Evolutionary conservation across 73 alveolate genomes (phyloP), one percentile per base, ranked within the genome.

Genomic region (Paramecium primaurelia): DNA sequence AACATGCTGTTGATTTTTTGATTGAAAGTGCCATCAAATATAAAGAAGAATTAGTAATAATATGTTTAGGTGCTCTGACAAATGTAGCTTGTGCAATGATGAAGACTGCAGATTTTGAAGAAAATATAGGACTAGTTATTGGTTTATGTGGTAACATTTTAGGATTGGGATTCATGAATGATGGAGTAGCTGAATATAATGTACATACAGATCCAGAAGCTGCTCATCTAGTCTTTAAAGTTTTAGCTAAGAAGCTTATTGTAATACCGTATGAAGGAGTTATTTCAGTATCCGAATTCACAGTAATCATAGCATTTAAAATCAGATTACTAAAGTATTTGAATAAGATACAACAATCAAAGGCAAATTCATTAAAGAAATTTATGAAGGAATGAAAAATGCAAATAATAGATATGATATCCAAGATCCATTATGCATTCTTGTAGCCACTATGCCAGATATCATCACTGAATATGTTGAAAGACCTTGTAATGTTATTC

Each of bases 121-220:
- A 28, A 20, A 42, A 80, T 45, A 36, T 80, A 4, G 91, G 91
- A 12, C 0, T 26, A 47, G 3, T 80, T 5, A 45, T 80, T 25
- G 8, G 91, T 22, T 80, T 80, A 64, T 25, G 47, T 10, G 91
- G 91, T 8, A 80, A 80, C 30, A 44, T 80, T 26, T 47, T 80
- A 25, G 91, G 91, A 25, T 80, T 80, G 34, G 91, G 91, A 20
- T 80, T 25, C 7, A 49, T 80, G 71, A 80, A 80, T 47, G 26
- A 80, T 32, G 91, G 91, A n/a, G 75, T 49, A 45, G 91, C 91
- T 45, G 91, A 80, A 49, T 80, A 80, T 80, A 80, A 80, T 49
- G 58, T 80, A 8, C 75, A 80, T 28, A 80, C 91, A 80, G 91
- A 80, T 80, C 91, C 91, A n/a, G 91, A 80, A 64, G 91, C 91